Conservation (phyloP, 2,329 filamentous ascomycete genomes). For the Xylariomycetidae sp. region DNA sequence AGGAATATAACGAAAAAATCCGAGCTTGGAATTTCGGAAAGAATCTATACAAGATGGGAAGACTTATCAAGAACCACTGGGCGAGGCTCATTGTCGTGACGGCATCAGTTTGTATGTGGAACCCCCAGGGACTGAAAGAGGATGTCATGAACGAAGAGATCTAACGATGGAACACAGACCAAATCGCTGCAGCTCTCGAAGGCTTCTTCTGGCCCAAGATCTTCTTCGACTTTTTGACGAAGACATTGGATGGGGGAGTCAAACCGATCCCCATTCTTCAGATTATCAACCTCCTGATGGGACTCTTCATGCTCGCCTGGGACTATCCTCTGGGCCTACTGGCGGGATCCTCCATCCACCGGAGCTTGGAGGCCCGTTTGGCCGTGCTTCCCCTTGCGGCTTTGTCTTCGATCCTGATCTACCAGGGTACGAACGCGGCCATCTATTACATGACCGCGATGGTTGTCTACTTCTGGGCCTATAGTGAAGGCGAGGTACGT, state of each 20-base stretch:
- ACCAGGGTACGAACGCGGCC: constrained; percentile 88
- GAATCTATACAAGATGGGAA: constrained; percentile 65
- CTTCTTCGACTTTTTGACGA: constrained; percentile 95
- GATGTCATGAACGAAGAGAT: neutral
- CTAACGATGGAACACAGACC: too few species aligned
- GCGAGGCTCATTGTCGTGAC: constrained; percentile 89
- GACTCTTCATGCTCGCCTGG: constrained; percentile 72
- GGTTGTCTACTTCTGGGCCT: constrained; percentile 91
- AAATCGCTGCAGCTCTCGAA: constrained; percentile 77
- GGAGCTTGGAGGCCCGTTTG: constrained; percentile 81
- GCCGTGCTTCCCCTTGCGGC: constrained; percentile 76
- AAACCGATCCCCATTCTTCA: constrained; percentile 86
- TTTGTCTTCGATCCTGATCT: constrained; percentile 71
- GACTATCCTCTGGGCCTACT: constrained; percentile 84
- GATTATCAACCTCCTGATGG: constrained; percentile 81
- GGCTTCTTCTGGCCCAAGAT: constrained; percentile 98
- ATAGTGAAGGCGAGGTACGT: constrained; percentile 91
- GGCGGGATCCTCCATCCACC: constrained; percentile 74
- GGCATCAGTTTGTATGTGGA: constrained; percentile 54
- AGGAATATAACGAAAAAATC: constrained; percentile 10
- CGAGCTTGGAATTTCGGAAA: constrained; percentile 6
- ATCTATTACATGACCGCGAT: constrained; percentile 88
- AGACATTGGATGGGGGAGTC: constrained; percentile 79
- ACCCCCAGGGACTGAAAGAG: constrained; percentile 1
- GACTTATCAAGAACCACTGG: constrained; percentile 99